phyloP scores from a whole-genome alignment of 352 stramenopile species.

The Thraustochytrium striatum region DNA sequence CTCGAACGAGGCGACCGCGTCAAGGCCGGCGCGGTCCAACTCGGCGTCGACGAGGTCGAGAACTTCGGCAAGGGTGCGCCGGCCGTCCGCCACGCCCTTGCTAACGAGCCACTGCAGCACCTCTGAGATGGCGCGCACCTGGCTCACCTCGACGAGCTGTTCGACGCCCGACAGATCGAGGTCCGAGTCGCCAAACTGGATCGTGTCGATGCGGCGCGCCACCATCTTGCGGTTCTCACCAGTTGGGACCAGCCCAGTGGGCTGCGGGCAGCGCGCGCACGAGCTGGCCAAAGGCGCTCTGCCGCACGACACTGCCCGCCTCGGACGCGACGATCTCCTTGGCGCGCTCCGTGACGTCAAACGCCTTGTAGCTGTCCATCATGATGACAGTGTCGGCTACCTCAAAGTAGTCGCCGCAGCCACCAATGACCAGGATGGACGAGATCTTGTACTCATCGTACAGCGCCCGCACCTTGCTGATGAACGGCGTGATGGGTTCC shows the following conservation, averaged over 20 bases:
- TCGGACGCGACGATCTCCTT: constrained; percentile 75
- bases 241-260: constrained; percentile 58
- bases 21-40: constrained; percentile 66
- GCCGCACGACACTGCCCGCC: neutral
- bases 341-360: constrained; percentile 80
- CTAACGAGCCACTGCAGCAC: constrained; percentile 61
- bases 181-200: constrained; percentile 79
- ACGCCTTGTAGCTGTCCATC: constrained; percentile 89
- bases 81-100: constrained; percentile 52
- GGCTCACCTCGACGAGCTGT: constrained; percentile 78
- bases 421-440: constrained; percentile 91
- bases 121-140: constrained; percentile 74
- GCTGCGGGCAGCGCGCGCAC: constrained; percentile 55
- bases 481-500: constrained; percentile 95
- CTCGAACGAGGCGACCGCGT: constrained; percentile 61
- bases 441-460: constrained; percentile 79
- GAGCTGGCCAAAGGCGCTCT: constrained; percentile 59
- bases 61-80: constrained; percentile 59
- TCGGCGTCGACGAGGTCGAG: constrained; percentile 65
- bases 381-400: constrained; percentile 91
- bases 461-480: constrained; percentile 85
- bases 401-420: constrained; percentile 92
- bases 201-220: constrained; percentile 65
- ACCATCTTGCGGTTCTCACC: constrained; percentile 66
- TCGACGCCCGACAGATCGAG: constrained; percentile 74